Evolutionary conservation across 2,329 filamentous ascomycete species (phyloP).

Genomic region (Scedosporium minutisporum): DNA sequence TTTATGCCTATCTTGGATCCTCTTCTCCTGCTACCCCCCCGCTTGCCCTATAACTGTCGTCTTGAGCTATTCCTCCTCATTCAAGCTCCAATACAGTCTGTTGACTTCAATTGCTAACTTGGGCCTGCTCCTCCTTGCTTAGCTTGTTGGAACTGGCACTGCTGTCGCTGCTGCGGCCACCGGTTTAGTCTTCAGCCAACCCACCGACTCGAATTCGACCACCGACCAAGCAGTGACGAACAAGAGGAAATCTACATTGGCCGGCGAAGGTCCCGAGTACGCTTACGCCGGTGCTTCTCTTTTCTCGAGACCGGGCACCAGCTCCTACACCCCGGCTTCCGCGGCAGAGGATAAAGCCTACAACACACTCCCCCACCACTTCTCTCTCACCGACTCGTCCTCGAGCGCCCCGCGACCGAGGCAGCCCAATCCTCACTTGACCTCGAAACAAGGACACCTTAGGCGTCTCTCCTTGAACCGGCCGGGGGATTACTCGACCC

Average conservation of each 20-base stretch:
- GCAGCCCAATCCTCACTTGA: not conserved
- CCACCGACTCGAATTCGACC: conserved; percentile 29
- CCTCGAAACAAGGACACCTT: conserved; percentile 10
- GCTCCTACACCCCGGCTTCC: conserved; percentile 24
- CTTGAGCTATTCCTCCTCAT: not conserved
- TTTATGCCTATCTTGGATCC: not conserved
- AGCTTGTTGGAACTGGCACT: conserved; percentile 54
- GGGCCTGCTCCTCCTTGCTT: conserved; percentile 9
- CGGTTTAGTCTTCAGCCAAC: conserved; percentile 50
- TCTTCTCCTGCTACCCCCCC: not conserved
- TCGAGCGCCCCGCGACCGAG: conserved; percentile 12
- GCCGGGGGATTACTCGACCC: conserved; percentile 25
- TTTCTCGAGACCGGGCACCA: conserved; percentile 34
- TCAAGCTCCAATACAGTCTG: not conserved
- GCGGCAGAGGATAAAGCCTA: conserved; percentile 20
- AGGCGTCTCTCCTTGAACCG: conserved; percentile 33
- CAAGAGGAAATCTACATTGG: conserved; percentile 20
- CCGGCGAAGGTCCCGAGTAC: conserved; percentile 22
- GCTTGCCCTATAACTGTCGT: not conserved
- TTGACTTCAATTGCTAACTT: not conserved
- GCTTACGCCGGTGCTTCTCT: conserved; percentile 15
- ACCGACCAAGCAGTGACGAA: conserved; percentile 14
- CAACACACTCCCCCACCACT: conserved; percentile 13
- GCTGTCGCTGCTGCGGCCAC: conserved; percentile 50
- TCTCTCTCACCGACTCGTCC: conserved; percentile 13